These are phyloP conservation scores for Pyrenochaeta sp. DNA, from an alignment of 2,329 filamentous ascomycete species.

Conservation along the genomic window DNA sequence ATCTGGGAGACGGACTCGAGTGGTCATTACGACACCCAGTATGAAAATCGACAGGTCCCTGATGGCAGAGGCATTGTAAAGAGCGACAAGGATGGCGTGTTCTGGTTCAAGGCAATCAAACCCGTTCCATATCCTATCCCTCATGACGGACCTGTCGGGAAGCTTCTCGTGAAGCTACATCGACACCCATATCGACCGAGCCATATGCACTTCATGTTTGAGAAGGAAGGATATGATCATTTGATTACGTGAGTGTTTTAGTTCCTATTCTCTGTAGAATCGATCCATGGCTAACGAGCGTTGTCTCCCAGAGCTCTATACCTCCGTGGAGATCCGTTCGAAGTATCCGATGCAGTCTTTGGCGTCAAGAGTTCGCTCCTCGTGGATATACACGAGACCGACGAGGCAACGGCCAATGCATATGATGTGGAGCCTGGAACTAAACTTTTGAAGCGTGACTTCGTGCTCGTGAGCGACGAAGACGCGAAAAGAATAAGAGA, in stretches of 20 bases:
- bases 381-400: conserved; percentile 31
- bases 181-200: conserved; percentile 49
- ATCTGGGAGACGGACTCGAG: conserved; percentile 86
- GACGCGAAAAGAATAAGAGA: conserved; percentile 74
- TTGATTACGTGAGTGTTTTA: conserved; percentile 75
- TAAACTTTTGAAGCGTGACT: conserved; percentile 74
- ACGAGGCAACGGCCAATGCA: conserved; percentile 32
- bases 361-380: conserved; percentile 83
- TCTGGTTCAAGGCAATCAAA: conserved; percentile 86
- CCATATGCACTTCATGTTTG: conserved; percentile 71
- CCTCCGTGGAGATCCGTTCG: conserved; percentile 79
- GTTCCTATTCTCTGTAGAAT: background rate
- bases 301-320: conserved; percentile 75
- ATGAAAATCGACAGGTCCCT: conserved; percentile 65
- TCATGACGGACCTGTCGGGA: conserved; percentile 75
- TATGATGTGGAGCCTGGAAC: conserved; percentile 70
- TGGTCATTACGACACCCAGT: conserved; percentile 86
- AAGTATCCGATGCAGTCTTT: conserved; percentile 85
- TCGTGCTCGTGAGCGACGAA: conserved; percentile 76
- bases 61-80: conserved; percentile 77
- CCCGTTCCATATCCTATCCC: conserved; percentile 89
- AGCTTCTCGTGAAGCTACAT: conserved; percentile 36
- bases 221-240: conserved; percentile 64
- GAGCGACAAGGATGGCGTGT: conserved; percentile 74
- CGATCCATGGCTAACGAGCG: background rate